These are phyloP conservation scores for Komagataella phaffii DNA, from an alignment of 805 yeast species.

Conservation along the genomic window DNA sequence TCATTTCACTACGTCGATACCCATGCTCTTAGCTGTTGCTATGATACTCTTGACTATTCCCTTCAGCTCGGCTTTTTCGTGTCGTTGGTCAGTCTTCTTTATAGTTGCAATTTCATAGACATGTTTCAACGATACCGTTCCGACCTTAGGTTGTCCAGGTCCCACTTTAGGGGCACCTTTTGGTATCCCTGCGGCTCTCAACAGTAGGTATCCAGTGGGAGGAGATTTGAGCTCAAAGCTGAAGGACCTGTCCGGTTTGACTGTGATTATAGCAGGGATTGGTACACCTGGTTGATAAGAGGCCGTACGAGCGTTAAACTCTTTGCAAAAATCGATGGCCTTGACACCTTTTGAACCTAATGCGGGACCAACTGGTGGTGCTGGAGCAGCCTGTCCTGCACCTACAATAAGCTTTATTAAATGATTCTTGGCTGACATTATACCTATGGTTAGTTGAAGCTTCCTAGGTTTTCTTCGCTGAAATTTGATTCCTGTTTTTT, in stretches of 20 bases:
- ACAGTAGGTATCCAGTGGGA: conserved; percentile 74
- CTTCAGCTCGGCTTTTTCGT: conserved; percentile 54
- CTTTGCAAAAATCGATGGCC: conserved; percentile 97
- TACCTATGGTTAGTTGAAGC: neutral
- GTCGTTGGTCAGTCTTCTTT: conserved; percentile 76
- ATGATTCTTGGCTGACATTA: conserved; percentile 26
- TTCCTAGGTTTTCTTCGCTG: neutral
- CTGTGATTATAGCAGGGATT: conserved; percentile 72
- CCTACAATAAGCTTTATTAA: conserved; percentile 85
- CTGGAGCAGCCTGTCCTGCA: conserved; percentile 96
- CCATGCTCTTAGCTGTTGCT: conserved; percentile 83
- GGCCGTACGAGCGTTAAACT: conserved; percentile 94
- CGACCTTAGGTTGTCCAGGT: conserved; percentile 23
- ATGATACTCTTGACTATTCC: conserved; percentile 72
- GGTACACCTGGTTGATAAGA: conserved; percentile 78
- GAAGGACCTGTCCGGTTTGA: conserved; percentile 88
- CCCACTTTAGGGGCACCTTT: conserved; percentile 71
- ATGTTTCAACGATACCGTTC: conserved; percentile 62
- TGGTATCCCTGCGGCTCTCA: conserved; percentile 66
- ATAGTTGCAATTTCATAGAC: conserved; percentile 90
- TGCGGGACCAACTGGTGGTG: conserved; percentile 99
- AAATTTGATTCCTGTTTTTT: neutral
- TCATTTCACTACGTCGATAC: conserved; percentile 68
- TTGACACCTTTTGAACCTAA: conserved; percentile 97
- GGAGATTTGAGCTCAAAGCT: conserved; percentile 82